These are phyloP conservation scores for Planoprotostelium fungivorum DNA, from an alignment of 78 protist genomes.

Conservation along the genomic window DNA sequence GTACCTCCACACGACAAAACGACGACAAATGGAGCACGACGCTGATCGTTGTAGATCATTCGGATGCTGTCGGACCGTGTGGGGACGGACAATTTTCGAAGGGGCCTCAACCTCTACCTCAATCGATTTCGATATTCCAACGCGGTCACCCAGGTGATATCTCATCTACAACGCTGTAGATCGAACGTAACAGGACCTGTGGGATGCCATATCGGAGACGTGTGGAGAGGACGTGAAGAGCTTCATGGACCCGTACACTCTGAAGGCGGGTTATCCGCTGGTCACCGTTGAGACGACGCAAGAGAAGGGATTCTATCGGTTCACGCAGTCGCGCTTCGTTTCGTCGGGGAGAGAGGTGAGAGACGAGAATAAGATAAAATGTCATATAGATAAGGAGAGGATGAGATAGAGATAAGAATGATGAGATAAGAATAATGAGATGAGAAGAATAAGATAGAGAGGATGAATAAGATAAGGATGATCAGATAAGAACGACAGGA, in stretches of 20 bases:
- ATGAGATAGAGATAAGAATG: neutral
- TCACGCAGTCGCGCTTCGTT: neutral
- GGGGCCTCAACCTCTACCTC: slow-evolving; percentile 65
- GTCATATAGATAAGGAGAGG: neutral
- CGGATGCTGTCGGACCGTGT: slow-evolving; percentile 64
- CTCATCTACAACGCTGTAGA: neutral
- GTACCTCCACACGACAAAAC: too few species aligned
- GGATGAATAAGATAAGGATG: neutral
- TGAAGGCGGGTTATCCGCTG: neutral
- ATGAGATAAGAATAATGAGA: too few species aligned
- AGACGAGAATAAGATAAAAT: neutral
- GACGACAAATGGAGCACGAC: too few species aligned
- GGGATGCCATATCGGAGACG: slow-evolving; percentile 66
- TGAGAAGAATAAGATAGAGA: too few species aligned
- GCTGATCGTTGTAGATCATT: slow-evolving; percentile 24
- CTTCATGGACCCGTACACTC: neutral
- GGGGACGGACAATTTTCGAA: slow-evolving; percentile 67
- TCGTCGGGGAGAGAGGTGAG: neutral
- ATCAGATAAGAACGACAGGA: neutral
- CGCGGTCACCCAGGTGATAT: slow-evolving; percentile 43
- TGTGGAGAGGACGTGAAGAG: neutral
- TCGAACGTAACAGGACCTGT: slow-evolving; percentile 63
- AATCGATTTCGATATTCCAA: slow-evolving; percentile 56
- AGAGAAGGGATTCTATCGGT: neutral
- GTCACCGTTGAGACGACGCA: neutral